phyloP scores from a whole-genome alignment of 2,329 filamentous ascomycete species.

The Aureobasidium sp. region DNA sequence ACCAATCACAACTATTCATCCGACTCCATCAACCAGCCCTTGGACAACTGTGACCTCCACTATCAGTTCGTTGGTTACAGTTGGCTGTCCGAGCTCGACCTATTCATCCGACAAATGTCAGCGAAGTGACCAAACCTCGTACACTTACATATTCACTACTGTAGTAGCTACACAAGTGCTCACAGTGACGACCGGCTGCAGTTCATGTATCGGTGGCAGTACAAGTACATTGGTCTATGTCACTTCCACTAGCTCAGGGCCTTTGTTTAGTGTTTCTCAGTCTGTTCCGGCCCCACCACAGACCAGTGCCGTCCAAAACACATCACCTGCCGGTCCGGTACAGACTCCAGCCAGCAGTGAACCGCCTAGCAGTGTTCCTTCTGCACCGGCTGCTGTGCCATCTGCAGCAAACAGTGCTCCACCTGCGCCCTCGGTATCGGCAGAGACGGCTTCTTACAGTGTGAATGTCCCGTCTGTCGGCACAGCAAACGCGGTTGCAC shows the following conservation, averaged over 20 bases:
- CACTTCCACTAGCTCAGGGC: background rate
- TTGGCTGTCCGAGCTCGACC: background rate
- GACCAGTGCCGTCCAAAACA: background rate
- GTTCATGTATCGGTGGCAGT: background rate
- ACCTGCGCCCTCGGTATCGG: background rate
- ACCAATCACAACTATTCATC: background rate
- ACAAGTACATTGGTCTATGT: background rate
- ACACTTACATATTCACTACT: background rate
- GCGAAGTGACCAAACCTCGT: background rate
- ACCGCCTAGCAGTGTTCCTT: background rate
- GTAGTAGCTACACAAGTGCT: constrained; percentile 1
- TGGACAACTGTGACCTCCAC: constrained; percentile 2
- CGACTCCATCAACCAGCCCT: background rate
- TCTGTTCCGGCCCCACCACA: background rate
- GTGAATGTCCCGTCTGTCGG: constrained; percentile 4
- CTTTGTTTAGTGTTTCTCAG: background rate
- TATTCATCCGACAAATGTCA: background rate
- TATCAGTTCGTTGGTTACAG: background rate
- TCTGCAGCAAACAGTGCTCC: background rate
- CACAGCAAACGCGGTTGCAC: background rate
- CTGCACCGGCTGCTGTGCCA: background rate
- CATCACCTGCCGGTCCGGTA: background rate
- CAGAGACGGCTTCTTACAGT: background rate
- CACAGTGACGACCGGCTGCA: background rate
- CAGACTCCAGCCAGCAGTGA: background rate